Percentiles rank a stretch among this genome's conserved stretches.
Conservation (phyloP, 73 alveolate species). For the Halteria grandinella region DNA sequence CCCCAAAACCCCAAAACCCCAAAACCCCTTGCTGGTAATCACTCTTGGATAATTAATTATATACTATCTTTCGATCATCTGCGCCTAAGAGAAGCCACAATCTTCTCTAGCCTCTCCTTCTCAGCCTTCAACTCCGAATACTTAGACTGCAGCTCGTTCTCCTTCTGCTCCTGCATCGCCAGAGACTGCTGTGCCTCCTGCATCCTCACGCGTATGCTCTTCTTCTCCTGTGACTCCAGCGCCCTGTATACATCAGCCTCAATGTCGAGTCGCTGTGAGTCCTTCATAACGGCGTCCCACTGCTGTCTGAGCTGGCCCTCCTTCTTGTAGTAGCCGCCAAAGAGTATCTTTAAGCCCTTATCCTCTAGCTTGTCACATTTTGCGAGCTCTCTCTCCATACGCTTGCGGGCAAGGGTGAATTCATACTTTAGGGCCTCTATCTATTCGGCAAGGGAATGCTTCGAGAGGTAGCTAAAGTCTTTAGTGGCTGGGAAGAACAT, state of each 20-base stretch:
- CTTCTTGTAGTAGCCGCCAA: conserved; percentile 43
- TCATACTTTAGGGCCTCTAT: conserved; percentile 7
- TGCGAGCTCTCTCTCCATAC: conserved; percentile 8
- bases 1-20: no score
- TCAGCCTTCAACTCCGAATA: conserved; percentile 21
- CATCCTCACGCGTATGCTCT: conserved; percentile 7
- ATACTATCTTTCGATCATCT: no score
- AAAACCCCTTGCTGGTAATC: no score
- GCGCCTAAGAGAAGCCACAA: no score
- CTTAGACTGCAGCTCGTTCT: conserved; percentile 24
- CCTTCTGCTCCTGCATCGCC: conserved; percentile 14
- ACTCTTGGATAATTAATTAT: no score
- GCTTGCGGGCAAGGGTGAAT: not conserved
- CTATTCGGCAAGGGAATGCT: conserved; percentile 29
- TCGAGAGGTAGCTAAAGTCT: conserved; percentile 1
- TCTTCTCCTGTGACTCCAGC: conserved; percentile 21
- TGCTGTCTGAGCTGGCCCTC: conserved; percentile 19
- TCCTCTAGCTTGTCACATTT: conserved; percentile 39
- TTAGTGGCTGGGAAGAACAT: conserved; percentile 51
- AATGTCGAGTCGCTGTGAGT: not conserved
- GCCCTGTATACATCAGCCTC: conserved; percentile 44
- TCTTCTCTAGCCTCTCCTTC: conserved; percentile 45
- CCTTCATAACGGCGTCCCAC: not conserved
- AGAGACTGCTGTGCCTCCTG: conserved; percentile 4
- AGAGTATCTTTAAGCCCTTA: conserved; percentile 11